A percentile compares a stretch with the other conserved stretches of the same genome.
Evolutionary conservation across 1,284 basidiomycete genomes (phyloP).

Genomic region (Volvariella volvacea): DNA sequence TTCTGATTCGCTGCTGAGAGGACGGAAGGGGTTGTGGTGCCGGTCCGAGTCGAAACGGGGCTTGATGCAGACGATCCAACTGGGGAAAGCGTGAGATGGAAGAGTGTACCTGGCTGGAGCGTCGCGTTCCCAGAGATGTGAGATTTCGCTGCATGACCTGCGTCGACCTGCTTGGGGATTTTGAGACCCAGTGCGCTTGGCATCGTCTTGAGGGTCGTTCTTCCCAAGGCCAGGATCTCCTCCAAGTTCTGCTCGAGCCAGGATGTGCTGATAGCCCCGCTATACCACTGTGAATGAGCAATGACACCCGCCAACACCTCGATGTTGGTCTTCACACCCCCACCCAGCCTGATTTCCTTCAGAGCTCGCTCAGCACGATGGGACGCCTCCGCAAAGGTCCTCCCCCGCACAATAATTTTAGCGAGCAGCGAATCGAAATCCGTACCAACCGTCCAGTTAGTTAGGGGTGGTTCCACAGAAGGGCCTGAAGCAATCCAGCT

Average conservation of each 20-base stretch:
- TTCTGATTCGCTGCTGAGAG: conserved; percentile 12
- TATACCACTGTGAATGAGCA: conserved; percentile 24
- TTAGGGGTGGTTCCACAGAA: conserved; percentile 7
- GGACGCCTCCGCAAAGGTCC: conserved; percentile 24
- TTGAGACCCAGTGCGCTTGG: too few relatives aligned
- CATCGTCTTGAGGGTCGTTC: neutral
- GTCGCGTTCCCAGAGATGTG: conserved; percentile 12
- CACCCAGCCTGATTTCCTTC: conserved; percentile 20
- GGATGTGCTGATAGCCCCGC: conserved; percentile 24
- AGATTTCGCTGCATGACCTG: neutral
- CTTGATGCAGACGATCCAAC: too few relatives aligned
- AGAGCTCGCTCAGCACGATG: conserved; percentile 24
- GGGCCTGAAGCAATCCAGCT: conserved; percentile 28
- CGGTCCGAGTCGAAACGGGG: neutral
- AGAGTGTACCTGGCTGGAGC: conserved; percentile 30
- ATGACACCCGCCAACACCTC: conserved; percentile 26
- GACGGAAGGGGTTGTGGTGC: too few relatives aligned
- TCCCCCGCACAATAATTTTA: conserved; percentile 29
- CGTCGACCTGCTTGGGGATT: neutral
- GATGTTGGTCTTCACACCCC: conserved; percentile 26
- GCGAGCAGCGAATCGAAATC: conserved; percentile 35
- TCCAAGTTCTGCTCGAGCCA: conserved; percentile 29
- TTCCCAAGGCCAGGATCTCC: conserved; percentile 17
- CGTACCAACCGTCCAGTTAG: conserved; percentile 25
- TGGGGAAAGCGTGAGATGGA: conserved; percentile 25